Conservation (phyloP, 164 flowering plant genomes). For the Vitis rupestris region DNA sequence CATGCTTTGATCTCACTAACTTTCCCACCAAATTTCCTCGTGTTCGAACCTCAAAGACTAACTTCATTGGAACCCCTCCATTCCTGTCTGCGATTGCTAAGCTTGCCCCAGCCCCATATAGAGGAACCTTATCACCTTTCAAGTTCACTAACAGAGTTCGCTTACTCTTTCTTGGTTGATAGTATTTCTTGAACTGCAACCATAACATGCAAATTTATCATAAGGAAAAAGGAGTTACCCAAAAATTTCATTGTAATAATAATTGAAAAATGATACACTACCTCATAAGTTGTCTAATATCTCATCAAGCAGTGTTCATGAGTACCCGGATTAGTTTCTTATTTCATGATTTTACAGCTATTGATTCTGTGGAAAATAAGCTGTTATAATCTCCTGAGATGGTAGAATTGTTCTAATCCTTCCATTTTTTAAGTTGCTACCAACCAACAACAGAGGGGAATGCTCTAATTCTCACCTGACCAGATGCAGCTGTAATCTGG, state of each 20-base stretch:
- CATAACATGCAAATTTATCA: neutral
- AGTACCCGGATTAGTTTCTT: neutral
- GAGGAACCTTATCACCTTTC: slow-evolving; percentile 38
- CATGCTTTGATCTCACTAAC: slow-evolving; percentile 43
- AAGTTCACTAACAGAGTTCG: slow-evolving; percentile 29
- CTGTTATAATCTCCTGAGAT: neutral
- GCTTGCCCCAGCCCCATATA: slow-evolving; percentile 55
- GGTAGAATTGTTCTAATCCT: no score
- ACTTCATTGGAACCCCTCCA: slow-evolving; percentile 34
- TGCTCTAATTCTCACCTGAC: slow-evolving; percentile 34
- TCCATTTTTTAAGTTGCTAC: no score
- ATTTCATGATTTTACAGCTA: neutral
- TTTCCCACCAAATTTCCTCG: slow-evolving; percentile 48
- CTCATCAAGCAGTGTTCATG: neutral
- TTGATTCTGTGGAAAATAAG: neutral
- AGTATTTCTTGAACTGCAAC: slow-evolving; percentile 42
- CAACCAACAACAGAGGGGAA: neutral
- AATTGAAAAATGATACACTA: neutral
- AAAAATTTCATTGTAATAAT: neutral
- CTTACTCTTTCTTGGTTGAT: slow-evolving; percentile 49
- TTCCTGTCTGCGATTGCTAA: slow-evolving; percentile 24
- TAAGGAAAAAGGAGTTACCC: no score
- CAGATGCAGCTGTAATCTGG: slow-evolving; percentile 42
- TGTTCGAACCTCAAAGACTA: slow-evolving; percentile 37
- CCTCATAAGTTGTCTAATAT: no score